Conservation (phyloP, 768 basidiomycete genomes). For the Mycena rebaudengoi region DNA sequence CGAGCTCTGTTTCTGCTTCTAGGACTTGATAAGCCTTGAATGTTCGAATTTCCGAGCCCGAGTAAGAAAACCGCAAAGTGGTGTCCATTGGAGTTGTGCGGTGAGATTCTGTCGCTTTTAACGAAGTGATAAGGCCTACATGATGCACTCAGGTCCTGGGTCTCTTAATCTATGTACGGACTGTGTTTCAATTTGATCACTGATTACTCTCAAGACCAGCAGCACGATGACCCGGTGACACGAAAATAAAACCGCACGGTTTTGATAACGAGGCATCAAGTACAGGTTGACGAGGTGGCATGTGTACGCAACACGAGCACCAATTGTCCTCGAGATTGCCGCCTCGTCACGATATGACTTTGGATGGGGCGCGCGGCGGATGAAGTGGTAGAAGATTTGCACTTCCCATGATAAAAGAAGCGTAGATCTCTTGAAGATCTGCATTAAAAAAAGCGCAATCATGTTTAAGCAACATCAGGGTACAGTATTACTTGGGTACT, state of each 20-base stretch:
- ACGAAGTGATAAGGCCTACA: slow-evolving; percentile 13
- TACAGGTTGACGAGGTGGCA: too few species aligned
- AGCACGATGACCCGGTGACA: background rate
- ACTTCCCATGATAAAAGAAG: too few species aligned
- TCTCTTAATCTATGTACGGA: slow-evolving; percentile 11
- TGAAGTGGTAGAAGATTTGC: too few species aligned
- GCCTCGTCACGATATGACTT: too few species aligned
- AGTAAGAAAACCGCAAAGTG: slow-evolving; percentile 47
- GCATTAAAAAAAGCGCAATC: too few species aligned
- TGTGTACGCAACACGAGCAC: too few species aligned
- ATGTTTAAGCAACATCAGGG: too few species aligned
- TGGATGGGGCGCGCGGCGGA: too few species aligned
- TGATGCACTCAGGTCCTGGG: background rate
- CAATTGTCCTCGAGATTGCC: too few species aligned
- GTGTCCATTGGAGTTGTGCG: slow-evolving; percentile 45
- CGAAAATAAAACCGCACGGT: background rate
- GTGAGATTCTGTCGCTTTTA: background rate
- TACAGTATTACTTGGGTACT: too few species aligned
- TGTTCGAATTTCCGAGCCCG: slow-evolving; percentile 46
- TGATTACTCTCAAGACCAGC: slow-evolving; percentile 7
- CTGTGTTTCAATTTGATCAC: slow-evolving; percentile 3
- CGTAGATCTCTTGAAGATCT: too few species aligned
- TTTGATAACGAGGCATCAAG: background rate
- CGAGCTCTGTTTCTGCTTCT: slow-evolving; percentile 38
- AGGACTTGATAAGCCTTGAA: slow-evolving; percentile 49